phyloP scores from a whole-genome alignment of 495 filamentous ascomycete species.

The Friedmanniomyces simplex region DNA sequence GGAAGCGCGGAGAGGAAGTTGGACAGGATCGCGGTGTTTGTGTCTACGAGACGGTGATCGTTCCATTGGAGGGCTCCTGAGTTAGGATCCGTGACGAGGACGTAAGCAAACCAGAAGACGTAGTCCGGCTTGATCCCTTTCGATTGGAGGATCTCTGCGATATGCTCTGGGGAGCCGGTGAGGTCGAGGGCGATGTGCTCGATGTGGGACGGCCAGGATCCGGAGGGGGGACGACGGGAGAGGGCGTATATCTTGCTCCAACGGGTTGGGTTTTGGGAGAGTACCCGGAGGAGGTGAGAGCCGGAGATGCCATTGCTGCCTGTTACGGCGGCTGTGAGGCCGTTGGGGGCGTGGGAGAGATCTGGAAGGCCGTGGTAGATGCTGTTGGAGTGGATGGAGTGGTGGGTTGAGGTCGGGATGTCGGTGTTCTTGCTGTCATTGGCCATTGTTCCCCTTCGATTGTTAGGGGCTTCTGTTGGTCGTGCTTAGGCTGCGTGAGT shows the following conservation, averaged over 20 bases:
- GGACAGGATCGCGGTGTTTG: conserved; percentile 33
- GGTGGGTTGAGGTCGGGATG: not conserved
- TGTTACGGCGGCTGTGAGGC: conserved; percentile 41
- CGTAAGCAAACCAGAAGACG: conserved; percentile 46
- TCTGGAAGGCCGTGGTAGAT: conserved; percentile 40
- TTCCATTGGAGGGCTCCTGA: conserved; percentile 8
- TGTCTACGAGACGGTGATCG: conserved; percentile 4
- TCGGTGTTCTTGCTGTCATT: not conserved
- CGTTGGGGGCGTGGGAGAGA: conserved; percentile 30
- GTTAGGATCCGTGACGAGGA: conserved; percentile 29
- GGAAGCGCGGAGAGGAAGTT: conserved; percentile 39
- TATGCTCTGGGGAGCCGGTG: conserved; percentile 29
- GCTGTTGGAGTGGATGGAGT: conserved; percentile 26
- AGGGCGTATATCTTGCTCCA: conserved; percentile 44
- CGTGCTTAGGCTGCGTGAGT: no score
- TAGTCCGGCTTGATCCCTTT: conserved; percentile 34
- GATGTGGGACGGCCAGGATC: conserved; percentile 27
- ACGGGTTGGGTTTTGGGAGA: conserved; percentile 32
- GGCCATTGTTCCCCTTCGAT: no score
- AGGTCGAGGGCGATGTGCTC: conserved; percentile 42
- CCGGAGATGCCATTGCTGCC: conserved; percentile 46
- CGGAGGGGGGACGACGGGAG: conserved; percentile 35
- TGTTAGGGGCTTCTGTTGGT: no score
- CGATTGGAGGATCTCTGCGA: conserved; percentile 31
- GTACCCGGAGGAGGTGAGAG: conserved; percentile 34